These are phyloP conservation scores for Agaricus sinodeliciosus DNA, from an alignment of 768 basidiomycete genomes.

Conservation along the genomic window DNA sequence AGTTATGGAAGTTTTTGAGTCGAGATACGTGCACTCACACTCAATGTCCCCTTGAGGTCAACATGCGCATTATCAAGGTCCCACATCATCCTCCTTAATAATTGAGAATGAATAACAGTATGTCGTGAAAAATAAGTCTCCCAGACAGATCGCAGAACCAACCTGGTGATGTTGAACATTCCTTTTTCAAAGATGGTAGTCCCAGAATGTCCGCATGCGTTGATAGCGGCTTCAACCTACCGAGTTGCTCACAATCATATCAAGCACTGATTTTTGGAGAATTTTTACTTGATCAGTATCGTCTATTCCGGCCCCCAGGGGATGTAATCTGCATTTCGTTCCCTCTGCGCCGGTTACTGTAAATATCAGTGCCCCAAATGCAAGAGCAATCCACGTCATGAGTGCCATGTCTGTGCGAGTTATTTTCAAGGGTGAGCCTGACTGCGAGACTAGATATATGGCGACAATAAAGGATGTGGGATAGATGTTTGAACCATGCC, in stretches of 20 bases:
- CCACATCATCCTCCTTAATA: slow-evolving; percentile 47
- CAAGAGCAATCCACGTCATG: not conserved
- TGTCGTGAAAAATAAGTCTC: not conserved
- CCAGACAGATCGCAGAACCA: not conserved
- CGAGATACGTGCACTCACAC: slow-evolving; percentile 21
- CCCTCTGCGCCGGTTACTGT: slow-evolving; percentile 13
- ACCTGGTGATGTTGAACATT: slow-evolving; percentile 48
- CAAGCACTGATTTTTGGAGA: not conserved
- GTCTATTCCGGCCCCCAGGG: slow-evolving; percentile 31
- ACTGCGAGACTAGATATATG: not conserved
- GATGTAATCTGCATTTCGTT: slow-evolving; percentile 21
- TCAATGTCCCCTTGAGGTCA: slow-evolving; percentile 39
- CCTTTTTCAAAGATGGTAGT: slow-evolving; percentile 38
- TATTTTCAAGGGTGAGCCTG: not conserved
- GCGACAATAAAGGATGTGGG: not conserved
- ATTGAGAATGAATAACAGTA: not conserved
- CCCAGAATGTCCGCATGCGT: slow-evolving; percentile 40
- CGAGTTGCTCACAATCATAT: not conserved
- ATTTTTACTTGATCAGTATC: slow-evolving; percentile 31
- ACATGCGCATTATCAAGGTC: slow-evolving; percentile 35
- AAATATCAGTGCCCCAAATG: slow-evolving; percentile 9
- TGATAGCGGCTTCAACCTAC: slow-evolving; percentile 43
- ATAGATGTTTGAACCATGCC: not conserved
- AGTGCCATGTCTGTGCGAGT: not conserved
- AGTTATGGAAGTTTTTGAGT: not conserved